phyloP scores from a whole-genome alignment of 1,284 basidiomycete species.

The Sanghuangporus baumii region DNA sequence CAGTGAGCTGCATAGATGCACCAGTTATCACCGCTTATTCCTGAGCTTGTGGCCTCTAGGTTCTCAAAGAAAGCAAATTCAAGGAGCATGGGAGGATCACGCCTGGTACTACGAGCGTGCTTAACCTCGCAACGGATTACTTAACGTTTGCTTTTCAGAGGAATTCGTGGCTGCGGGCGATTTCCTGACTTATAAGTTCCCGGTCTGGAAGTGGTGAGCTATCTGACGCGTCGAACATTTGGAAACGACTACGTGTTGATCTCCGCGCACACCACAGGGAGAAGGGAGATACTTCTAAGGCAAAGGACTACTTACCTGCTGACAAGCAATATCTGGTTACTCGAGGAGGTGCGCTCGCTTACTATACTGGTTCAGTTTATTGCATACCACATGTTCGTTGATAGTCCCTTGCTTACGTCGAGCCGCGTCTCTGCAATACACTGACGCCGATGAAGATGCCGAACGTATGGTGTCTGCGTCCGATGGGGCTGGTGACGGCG shows the following conservation, averaged over 20 bases:
- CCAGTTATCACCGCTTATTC: constrained; percentile 25
- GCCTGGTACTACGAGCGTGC: constrained; percentile 60
- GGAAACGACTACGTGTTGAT: constrained; percentile 2
- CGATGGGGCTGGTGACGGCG: constrained; percentile 51
- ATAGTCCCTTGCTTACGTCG: constrained; percentile 86
- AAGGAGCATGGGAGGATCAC: constrained; percentile 97
- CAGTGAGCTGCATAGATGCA: constrained; percentile 48
- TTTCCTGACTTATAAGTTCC: constrained; percentile 93
- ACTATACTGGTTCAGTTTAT: neutral
- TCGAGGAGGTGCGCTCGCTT: constrained; percentile 50
- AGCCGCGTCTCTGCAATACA: constrained; percentile 88
- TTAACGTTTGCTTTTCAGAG: constrained; percentile 47
- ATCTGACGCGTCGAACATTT: neutral
- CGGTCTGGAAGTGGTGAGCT: constrained; percentile 87
- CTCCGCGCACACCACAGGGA: constrained; percentile 51
- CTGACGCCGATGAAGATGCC: constrained; percentile 90
- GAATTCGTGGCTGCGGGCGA: constrained; percentile 95
- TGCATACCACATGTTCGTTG: neutral
- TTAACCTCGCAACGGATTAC: constrained; percentile 13
- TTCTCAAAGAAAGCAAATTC: constrained; percentile 97
- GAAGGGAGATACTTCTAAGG: constrained; percentile 79
- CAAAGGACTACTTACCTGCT: constrained; percentile 85
- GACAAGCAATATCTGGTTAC: constrained; percentile 98
- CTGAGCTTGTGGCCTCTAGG: constrained; percentile 42
- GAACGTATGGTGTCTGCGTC: constrained; percentile 81